Conservation (phyloP, 1,284 basidiomycete species). For the Sanghuangporus weigelae region DNA sequence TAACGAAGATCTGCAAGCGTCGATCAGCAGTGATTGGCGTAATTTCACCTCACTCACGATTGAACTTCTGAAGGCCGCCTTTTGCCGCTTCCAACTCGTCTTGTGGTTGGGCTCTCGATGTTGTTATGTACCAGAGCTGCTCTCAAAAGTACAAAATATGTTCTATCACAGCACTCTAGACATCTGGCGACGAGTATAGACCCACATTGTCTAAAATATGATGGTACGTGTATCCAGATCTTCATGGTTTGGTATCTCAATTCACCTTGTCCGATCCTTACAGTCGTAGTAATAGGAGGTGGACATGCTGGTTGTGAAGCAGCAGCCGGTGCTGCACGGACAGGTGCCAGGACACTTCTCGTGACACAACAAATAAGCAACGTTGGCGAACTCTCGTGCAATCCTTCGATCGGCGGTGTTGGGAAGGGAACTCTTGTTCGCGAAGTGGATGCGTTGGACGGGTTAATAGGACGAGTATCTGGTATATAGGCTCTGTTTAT, state of each 20-base stretch:
- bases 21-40: too few species aligned
- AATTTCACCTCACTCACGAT: neutral
- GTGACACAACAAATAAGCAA: conserved; percentile 78
- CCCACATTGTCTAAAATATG: neutral
- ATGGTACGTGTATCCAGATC: neutral
- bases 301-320: conserved; percentile 92
- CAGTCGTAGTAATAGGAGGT: conserved; percentile 86
- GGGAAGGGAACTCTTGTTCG: conserved; percentile 87
- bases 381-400: conserved; percentile 86
- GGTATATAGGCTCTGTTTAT: conserved; percentile 39
- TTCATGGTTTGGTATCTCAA: neutral
- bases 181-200: neutral
- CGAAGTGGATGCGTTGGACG: conserved; percentile 86
- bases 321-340: conserved; percentile 77
- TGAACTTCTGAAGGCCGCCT: neutral
- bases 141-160: neutral
- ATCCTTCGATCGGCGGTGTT: conserved; percentile 84
- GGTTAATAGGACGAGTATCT: conserved; percentile 70
- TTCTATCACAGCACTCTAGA: neutral
- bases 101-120: neutral
- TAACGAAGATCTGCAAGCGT: too few species aligned
- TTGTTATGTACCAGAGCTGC: neutral
- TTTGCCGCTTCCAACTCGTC: neutral
- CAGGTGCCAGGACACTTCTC: conserved; percentile 75
- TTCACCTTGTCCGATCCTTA: neutral